phyloP scores from a whole-genome alignment of 2,329 filamentous ascomycete genomes.

The Saccharata proteae region DNA sequence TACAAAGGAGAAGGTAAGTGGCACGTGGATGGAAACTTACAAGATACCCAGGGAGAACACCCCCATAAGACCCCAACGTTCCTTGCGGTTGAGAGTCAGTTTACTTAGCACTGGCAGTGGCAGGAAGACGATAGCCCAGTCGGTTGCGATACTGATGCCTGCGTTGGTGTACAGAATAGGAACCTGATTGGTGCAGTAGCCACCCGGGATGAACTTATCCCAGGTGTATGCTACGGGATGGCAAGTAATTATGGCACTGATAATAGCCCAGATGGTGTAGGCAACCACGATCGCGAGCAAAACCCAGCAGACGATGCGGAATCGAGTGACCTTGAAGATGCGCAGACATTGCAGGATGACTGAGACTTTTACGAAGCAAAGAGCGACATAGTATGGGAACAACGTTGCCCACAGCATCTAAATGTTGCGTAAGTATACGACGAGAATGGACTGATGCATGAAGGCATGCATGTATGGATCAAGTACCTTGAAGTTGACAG shows the following conservation, averaged over 20 bases:
- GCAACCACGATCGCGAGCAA: constrained; percentile 4
- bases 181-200: constrained; percentile 3
- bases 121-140: constrained; percentile 5
- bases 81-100: constrained; percentile 1
- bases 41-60: constrained; percentile 7
- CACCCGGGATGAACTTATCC: constrained; percentile 1
- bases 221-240: constrained; percentile 2
- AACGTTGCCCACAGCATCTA: constrained; percentile 1
- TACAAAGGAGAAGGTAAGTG: neutral
- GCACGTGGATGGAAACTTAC: constrained; percentile 1
- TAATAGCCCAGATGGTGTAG: constrained; percentile 2
- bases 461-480: too few relatives aligned
- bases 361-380: constrained; percentile 9
- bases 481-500: neutral
- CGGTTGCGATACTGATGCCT: constrained; percentile 6
- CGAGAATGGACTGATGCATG: too few relatives aligned
- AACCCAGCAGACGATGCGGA: constrained; percentile 1
- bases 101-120: constrained; percentile 2
- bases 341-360: constrained; percentile 8
- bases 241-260: constrained; percentile 6
- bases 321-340: constrained; percentile 5
- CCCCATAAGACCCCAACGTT: constrained; percentile 2
- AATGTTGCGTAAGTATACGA: too few relatives aligned
- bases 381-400: constrained; percentile 7
- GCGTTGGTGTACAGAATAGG: constrained; percentile 6